Evolutionary conservation across 2,329 filamentous ascomycete genomes (phyloP).

Genomic region (Phaeosphaeriaceae sp.): DNA sequence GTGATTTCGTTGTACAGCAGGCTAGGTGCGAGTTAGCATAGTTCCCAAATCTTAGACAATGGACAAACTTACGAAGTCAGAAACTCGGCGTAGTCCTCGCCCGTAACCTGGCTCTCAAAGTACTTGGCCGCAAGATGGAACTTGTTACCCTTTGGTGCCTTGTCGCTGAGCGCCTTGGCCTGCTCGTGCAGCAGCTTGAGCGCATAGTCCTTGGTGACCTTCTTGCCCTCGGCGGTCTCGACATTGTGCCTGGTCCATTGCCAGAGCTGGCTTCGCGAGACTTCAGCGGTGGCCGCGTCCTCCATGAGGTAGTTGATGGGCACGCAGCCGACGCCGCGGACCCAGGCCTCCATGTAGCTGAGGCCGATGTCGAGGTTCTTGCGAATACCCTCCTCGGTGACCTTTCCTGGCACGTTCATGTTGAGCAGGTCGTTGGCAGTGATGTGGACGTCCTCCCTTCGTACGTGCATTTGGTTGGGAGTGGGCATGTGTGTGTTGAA

Average conservation of each 20-base stretch:
- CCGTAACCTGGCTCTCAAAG: conserved; percentile 90
- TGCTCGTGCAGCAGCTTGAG: conserved; percentile 87
- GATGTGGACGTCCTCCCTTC: conserved; percentile 87
- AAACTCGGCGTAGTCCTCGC: conserved; percentile 98
- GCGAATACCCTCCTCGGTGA: conserved; percentile 93
- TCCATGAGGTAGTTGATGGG: conserved; percentile 99
- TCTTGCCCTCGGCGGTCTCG: conserved; percentile 85
- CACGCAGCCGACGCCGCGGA: conserved; percentile 92
- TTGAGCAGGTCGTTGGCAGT: conserved; percentile 90
- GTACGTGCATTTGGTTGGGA: conserved; percentile 92
- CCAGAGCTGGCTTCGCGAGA: conserved; percentile 93
- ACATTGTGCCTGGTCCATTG: conserved; percentile 85
- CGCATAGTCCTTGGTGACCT: conserved; percentile 90
- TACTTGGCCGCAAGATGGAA: conserved; percentile 90
- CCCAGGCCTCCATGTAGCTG: conserved; percentile 98
- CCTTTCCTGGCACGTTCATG: conserved; percentile 92
- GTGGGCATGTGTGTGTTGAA: conserved; percentile 99
- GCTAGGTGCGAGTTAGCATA: conserved; percentile 53
- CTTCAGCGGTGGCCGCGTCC: conserved; percentile 95
- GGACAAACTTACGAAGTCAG: conserved; percentile 73
- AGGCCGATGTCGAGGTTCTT: conserved; percentile 98
- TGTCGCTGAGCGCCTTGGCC: conserved; percentile 74
- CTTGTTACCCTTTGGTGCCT: conserved; percentile 88
- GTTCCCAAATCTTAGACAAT: conserved; percentile 4
- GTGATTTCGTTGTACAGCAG: conserved; percentile 90